phyloP scores from a whole-genome alignment of 192 early-diverging fungal species.

The Coemansia sp. region DNA sequence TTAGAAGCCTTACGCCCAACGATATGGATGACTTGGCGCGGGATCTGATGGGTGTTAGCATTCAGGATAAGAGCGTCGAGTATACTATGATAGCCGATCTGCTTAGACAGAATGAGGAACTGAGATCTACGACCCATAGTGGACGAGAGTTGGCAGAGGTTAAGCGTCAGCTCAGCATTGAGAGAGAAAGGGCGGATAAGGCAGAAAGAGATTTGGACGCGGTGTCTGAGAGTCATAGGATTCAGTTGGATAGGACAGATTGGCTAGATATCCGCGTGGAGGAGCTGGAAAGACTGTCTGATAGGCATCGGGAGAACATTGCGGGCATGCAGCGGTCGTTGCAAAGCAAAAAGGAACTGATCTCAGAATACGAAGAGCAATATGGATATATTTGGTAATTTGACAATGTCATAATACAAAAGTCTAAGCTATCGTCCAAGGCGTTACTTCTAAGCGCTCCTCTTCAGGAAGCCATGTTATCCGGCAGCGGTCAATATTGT shows the following conservation, averaged over 20 bases:
- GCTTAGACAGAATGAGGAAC: neutral
- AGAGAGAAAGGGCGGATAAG: neutral
- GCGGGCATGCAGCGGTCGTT: constrained; percentile 15
- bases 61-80: neutral
- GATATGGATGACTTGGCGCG: neutral
- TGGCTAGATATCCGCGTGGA: neutral
- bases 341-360: constrained; percentile 13
- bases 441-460: neutral
- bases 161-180: neutral
- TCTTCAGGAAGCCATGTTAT: constrained; percentile 19
- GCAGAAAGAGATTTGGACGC: neutral
- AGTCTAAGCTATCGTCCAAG: neutral
- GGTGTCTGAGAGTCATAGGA: neutral
- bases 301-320: constrained; percentile 17
- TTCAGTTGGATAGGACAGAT: neutral
- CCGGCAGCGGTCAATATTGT: constrained; percentile 38
- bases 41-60: neutral
- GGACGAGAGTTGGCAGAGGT: neutral
- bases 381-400: neutral
- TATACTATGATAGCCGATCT: neutral
- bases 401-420: no score
- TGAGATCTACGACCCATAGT: neutral
- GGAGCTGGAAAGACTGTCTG: constrained; percentile 11
- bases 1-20: neutral
- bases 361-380: neutral